Base-by-base conservation (phyloP, 352 stramenopile genomes). In the Pythium dissotocum region DNA sequence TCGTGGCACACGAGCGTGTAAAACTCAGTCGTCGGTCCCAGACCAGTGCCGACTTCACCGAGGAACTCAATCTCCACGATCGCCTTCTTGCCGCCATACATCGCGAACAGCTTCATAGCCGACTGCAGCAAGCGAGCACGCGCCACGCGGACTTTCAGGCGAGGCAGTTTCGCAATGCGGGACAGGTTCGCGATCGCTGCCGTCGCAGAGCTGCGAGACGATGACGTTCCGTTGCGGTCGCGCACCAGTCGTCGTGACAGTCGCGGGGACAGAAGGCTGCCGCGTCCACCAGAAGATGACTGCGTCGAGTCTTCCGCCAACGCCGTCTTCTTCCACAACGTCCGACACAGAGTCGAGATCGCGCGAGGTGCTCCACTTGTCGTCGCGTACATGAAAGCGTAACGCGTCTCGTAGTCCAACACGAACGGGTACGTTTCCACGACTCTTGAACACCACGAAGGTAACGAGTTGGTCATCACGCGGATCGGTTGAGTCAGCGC, bases 1-100 rank as follows among this genome's bases (percentile, higher is more conserved):
- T 90, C 78, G n/a, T 90, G 77, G 18, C 81, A 90, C 10, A 91
- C 79, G 0, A 93, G 76, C 28, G 83, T 91, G 53, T 86, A 93
- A 58, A 93, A 93, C 53, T 93, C 85, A 0, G 85, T 93, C 14
- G 85, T 93, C 2, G 85, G 85, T 8, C 85, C 85, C 14, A 91
- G 32, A 12, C 85, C 85, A 0, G 83, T 93, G 9, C 85, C 85
- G 2, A 93, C 85, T 80, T 93, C 85, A 14, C 83, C 85, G 0
- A 93, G 66, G 53, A 91, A 93, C 61, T 93, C 85, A 48, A 91
- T 89, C 70, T 93, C 85, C 48, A 93, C 85, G 42, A 91, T 77
- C 18, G 83, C 78, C 58, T 89, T 88, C 73, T 88, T 88, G 28
- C 85, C 85, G 14, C 85, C 83, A 58, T 93, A 91, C 51, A 91